A percentile compares a stretch with the other conserved stretches of the same genome.
Conservation (phyloP, 441 rosid genomes). For the Aleurites moluccanus region DNA sequence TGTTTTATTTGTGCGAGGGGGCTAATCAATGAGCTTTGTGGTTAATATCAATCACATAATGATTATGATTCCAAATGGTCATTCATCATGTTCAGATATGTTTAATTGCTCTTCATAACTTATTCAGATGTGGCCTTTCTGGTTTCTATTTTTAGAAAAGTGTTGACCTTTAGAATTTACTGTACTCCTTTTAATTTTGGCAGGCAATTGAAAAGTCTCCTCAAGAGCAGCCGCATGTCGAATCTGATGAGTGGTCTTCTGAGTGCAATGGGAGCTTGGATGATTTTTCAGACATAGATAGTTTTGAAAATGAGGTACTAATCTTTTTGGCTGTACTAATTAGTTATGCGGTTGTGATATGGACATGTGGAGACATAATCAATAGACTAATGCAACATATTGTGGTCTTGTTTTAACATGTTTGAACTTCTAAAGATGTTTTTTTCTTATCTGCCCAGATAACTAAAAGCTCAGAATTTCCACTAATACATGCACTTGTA, state of each 20-base stretch:
- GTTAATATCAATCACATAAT: background rate
- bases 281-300: constrained; percentile 48
- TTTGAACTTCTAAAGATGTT: background rate
- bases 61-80: background rate
- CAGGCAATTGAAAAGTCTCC: constrained; percentile 61
- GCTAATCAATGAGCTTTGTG: background rate
- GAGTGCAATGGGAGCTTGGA: constrained; percentile 51
- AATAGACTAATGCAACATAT: background rate
- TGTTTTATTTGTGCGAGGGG: background rate
- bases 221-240: constrained; percentile 36
- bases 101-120: background rate
- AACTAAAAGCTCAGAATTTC: background rate
- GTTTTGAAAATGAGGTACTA: constrained; percentile 64
- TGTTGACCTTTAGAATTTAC: background rate
- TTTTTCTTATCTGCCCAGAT: constrained; percentile 5
- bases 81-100: background rate
- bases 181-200: constrained; percentile 11
- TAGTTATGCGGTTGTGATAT: constrained; percentile 4
- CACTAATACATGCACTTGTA: background rate
- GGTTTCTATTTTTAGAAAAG: background rate
- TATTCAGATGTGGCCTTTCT: background rate
- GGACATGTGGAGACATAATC: background rate
- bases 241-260: constrained; percentile 43
- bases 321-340: constrained; percentile 9
- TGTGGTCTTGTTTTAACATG: background rate